phyloP scores from a whole-genome alignment of 495 filamentous ascomycete species.

The Rusavskia elegans region DNA sequence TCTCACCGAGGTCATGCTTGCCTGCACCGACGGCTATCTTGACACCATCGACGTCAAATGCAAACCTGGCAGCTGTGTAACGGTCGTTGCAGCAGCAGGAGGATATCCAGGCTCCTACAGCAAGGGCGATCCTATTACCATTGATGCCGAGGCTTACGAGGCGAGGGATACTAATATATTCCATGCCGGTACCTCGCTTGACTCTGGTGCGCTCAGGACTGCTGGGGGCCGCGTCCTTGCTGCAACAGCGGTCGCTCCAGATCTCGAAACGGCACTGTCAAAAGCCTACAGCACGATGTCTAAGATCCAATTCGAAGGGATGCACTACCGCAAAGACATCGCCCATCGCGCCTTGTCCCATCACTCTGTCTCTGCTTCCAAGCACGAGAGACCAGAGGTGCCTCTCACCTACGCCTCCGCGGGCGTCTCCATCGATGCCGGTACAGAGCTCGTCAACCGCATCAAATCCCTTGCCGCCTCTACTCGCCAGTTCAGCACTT shows the following conservation, averaged over 20 bases:
- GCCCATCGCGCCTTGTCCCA: constrained; percentile 45
- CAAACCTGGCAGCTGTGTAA: constrained; percentile 55
- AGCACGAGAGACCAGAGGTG: constrained; percentile 16
- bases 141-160: constrained; percentile 23
- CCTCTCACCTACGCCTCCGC: constrained; percentile 83
- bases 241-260: constrained; percentile 56
- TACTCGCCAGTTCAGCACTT: constrained; percentile 68
- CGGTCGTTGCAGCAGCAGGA: constrained; percentile 83
- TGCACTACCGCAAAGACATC: constrained; percentile 91
- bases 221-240: constrained; percentile 87
- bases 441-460: constrained; percentile 74
- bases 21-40: constrained; percentile 63
- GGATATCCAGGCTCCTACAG: constrained; percentile 88
- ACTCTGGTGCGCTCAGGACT: constrained; percentile 44
- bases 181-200: constrained; percentile 74
- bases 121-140: constrained; percentile 62
- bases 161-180: constrained; percentile 54
- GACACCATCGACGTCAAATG: constrained; percentile 53
- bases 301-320: constrained; percentile 69
- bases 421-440: constrained; percentile 82
- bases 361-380: constrained; percentile 17
- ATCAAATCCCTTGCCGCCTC: constrained; percentile 74
- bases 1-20: constrained; percentile 78
- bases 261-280: constrained; percentile 63
- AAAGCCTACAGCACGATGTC: constrained; percentile 71